These are phyloP conservation scores for Pittosporum tobira DNA, from an alignment of 129 eudicot genomes.

Conservation along the genomic window DNA sequence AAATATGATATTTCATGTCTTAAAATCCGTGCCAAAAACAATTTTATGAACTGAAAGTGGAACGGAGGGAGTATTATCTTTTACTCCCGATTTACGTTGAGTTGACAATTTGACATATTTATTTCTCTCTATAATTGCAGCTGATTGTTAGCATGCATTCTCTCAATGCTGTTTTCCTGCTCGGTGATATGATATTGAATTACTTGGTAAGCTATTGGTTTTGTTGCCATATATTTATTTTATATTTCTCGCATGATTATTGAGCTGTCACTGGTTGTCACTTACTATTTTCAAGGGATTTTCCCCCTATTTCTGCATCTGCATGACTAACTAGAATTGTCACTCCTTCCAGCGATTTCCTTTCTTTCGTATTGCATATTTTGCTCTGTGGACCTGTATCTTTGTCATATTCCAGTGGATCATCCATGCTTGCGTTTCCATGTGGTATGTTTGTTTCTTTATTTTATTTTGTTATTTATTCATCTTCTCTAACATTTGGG, in stretches of 20 bases:
- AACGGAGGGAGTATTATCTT: background rate
- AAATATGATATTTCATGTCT: too few species aligned
- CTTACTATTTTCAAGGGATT: background rate
- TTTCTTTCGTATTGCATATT: conserved; percentile 81
- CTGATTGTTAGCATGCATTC: conserved; percentile 62
- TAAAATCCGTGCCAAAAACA: too few species aligned
- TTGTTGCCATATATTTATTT: conserved; percentile 4
- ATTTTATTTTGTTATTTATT: background rate
- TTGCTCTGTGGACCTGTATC: conserved; percentile 60
- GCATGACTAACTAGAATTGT: conserved; percentile 9
- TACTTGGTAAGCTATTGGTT: conserved; percentile 45
- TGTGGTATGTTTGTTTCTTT: conserved; percentile 34
- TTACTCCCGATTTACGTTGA: conserved; percentile 2
- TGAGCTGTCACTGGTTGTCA: background rate
- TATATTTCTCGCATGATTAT: background rate
- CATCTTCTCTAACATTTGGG: too few species aligned
- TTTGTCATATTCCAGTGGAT: conserved; percentile 89
- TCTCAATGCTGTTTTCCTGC: conserved; percentile 55
- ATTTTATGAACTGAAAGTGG: too few species aligned
- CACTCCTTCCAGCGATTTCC: conserved; percentile 63
- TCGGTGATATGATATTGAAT: conserved; percentile 58
- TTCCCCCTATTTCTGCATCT: background rate
- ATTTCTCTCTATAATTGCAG: conserved; percentile 29
- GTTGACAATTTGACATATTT: conserved; percentile 5
- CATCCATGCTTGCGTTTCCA: conserved; percentile 67